These are phyloP conservation scores for Begonia fuchsioides DNA, from an alignment of 306 rosid species.

Conservation along the genomic window DNA sequence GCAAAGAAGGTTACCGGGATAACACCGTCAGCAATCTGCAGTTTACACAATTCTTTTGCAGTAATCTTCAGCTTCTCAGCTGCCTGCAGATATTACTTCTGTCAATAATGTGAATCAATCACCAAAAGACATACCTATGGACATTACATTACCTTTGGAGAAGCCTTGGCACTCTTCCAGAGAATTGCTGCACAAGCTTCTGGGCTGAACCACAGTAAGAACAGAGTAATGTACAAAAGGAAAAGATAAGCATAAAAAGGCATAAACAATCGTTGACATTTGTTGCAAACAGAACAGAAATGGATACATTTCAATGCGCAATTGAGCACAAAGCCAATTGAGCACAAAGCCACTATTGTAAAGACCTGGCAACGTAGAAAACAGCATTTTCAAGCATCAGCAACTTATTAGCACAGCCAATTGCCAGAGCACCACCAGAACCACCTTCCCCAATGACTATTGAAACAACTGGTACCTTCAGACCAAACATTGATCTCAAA, in stretches of 20 bases:
- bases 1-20: slow-evolving; percentile 34
- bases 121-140: too few relatives aligned
- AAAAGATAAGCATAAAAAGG: background rate
- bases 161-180: slow-evolving; percentile 35
- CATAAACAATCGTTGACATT: background rate
- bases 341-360: background rate
- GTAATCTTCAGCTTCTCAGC: slow-evolving; percentile 31
- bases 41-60: slow-evolving; percentile 37
- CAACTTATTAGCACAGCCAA: slow-evolving; percentile 47
- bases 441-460: slow-evolving; percentile 57
- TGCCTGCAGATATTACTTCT: slow-evolving; percentile 11
- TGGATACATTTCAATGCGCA: too few relatives aligned
- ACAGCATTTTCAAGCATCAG: slow-evolving; percentile 50
- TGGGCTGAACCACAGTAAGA: slow-evolving; percentile 19
- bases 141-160: slow-evolving; percentile 25
- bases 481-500: slow-evolving; percentile 46
- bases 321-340: too few relatives aligned
- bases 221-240: background rate
- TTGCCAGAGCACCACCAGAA: slow-evolving; percentile 54
- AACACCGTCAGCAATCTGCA: slow-evolving; percentile 42
- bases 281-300: too few relatives aligned
- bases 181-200: slow-evolving; percentile 35
- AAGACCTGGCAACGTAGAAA: slow-evolving; percentile 51
- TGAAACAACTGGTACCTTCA: slow-evolving; percentile 36
- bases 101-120: too few relatives aligned